Evolutionary conservation across 805 yeast species (phyloP).

Genomic region (Ogataea degrootiae): DNA sequence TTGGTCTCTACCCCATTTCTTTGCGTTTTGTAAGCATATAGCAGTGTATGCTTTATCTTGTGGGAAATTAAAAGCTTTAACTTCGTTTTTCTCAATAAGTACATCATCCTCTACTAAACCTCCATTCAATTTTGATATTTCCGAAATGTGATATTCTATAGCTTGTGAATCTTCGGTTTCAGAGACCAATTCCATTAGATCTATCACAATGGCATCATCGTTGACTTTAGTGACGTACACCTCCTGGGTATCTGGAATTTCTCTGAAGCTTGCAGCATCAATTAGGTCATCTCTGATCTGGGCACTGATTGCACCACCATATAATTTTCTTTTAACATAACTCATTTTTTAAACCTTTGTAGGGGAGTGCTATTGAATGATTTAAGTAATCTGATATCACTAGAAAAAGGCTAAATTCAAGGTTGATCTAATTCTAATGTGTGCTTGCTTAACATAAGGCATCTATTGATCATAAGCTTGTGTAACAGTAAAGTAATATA

Average conservation of each 20-base stretch:
- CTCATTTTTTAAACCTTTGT: conserved; percentile 3
- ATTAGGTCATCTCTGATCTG: conserved; percentile 54
- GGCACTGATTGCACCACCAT: conserved; percentile 78
- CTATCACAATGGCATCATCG: conserved; percentile 60
- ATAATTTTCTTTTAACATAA: conserved; percentile 36
- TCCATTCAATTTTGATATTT: conserved; percentile 43
- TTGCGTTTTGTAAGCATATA: conserved; percentile 38
- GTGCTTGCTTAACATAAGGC: too few species aligned
- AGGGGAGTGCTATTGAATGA: too few species aligned
- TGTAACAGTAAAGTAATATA: too few species aligned
- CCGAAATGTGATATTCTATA: conserved; percentile 49
- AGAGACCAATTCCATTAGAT: conserved; percentile 51
- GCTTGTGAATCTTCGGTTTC: conserved; percentile 35
- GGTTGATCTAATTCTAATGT: too few species aligned
- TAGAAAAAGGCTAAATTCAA: too few species aligned
- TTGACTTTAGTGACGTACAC: conserved; percentile 51
- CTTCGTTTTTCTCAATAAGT: conserved; percentile 3
- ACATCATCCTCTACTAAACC: conserved; percentile 8
- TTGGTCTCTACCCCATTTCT: conserved; percentile 45
- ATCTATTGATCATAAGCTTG: too few species aligned
- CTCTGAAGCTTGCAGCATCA: conserved; percentile 77
- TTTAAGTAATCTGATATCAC: too few species aligned
- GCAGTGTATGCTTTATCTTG: conserved; percentile 27
- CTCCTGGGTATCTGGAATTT: conserved; percentile 92
- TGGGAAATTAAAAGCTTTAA: conserved; percentile 11